Evolutionary conservation across 495 filamentous ascomycete species (phyloP).

Genomic region (Aspergillus funiculosus): DNA sequence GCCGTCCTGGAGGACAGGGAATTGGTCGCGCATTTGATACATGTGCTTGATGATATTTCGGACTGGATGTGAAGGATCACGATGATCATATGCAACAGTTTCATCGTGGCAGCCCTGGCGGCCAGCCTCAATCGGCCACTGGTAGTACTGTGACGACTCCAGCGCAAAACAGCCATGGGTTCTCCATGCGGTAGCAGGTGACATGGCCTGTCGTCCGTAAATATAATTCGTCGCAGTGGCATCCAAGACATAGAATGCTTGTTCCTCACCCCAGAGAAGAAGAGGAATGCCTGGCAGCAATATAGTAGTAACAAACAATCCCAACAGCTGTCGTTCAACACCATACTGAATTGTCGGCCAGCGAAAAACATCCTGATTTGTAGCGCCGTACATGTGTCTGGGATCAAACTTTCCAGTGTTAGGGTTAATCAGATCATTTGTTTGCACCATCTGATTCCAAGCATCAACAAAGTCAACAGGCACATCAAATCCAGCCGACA

Average conservation of each 20-base stretch:
- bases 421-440: conserved; percentile 60
- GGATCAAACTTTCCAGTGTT: conserved; percentile 64
- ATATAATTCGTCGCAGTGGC: conserved; percentile 64
- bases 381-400: conserved; percentile 63
- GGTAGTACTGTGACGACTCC: conserved; percentile 49
- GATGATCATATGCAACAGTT: conserved; percentile 55
- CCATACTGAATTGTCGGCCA: conserved; percentile 63
- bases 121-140: conserved; percentile 53
- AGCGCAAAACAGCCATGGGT: conserved; percentile 62
- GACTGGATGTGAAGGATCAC: conserved; percentile 61
- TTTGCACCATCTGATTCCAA: conserved; percentile 53
- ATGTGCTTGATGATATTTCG: conserved; percentile 62
- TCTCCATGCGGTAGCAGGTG: conserved; percentile 59
- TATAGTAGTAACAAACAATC: conserved; percentile 56
- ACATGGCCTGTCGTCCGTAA: conserved; percentile 63
- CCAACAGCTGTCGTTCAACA: conserved; percentile 55
- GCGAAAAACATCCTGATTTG: conserved; percentile 70
- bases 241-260: conserved; percentile 62
- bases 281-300: conserved; percentile 61
- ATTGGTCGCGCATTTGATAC: conserved; percentile 55
- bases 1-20: conserved; percentile 59
- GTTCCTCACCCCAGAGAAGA: conserved; percentile 65
- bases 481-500: conserved; percentile 55
- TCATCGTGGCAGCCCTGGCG: conserved; percentile 55
- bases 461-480: conserved; percentile 52